phyloP scores from a whole-genome alignment of 495 filamentous ascomycete genomes.

The Neurospora discreta region DNA sequence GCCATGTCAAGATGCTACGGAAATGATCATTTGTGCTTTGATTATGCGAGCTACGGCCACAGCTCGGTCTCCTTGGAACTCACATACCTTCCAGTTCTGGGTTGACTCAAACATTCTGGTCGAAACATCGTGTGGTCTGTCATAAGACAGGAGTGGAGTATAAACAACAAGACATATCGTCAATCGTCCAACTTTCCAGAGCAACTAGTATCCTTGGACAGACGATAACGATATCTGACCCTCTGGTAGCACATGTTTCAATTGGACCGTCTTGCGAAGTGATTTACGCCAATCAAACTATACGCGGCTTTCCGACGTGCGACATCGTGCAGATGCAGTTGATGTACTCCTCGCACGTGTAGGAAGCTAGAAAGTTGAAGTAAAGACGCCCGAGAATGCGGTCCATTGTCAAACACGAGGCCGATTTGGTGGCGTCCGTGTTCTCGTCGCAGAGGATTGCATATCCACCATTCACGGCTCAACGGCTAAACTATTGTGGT shows the following conservation, averaged over 20 bases:
- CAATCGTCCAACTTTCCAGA: not conserved
- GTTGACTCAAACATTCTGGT: not conserved
- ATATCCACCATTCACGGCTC: not conserved
- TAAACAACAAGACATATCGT: not conserved
- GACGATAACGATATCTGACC: not conserved
- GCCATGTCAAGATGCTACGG: not conserved
- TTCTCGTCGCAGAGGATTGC: not conserved
- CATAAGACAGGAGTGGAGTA: not conserved
- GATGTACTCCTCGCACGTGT: not conserved
- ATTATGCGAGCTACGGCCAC: not conserved
- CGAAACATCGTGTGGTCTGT: not conserved
- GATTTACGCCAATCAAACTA: not conserved
- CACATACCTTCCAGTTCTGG: not conserved
- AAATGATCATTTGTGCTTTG: not conserved
- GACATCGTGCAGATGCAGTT: constrained; percentile 1
- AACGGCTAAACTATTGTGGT: not conserved
- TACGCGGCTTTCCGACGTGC: not conserved
- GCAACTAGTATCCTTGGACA: not conserved
- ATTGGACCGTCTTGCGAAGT: not conserved
- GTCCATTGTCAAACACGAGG: not conserved
- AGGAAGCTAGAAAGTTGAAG: not conserved
- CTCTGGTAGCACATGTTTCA: not conserved
- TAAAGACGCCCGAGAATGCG: not conserved
- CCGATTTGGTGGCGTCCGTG: not conserved
- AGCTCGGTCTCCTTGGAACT: not conserved